A percentile compares a stretch with the other conserved stretches of the same genome.
Conservation (phyloP, 2,329 filamentous ascomycete species). For the Didymella glomerata region DNA sequence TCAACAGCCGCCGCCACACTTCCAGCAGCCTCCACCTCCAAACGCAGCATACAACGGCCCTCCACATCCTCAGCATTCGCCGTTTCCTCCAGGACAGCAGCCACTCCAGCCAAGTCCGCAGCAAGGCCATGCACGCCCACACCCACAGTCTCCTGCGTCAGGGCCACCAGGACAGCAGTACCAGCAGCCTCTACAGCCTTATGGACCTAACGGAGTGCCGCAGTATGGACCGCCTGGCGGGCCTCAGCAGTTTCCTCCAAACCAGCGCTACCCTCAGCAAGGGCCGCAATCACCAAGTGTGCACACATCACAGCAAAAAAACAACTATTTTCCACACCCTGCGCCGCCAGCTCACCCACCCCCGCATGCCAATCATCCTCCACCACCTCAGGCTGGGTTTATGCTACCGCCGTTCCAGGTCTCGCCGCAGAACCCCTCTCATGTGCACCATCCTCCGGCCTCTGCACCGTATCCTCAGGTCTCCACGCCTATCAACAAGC, state of each 20-base stretch:
- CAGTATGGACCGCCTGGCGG: conserved; percentile 43
- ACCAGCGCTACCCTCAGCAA: conserved; percentile 40
- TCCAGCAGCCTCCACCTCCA: conserved; percentile 24
- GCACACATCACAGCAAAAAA: conserved; percentile 44
- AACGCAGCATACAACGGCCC: conserved; percentile 42
- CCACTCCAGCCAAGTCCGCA: conserved; percentile 40
- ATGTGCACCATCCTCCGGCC: conserved; percentile 46
- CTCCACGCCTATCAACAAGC: conserved; percentile 39
- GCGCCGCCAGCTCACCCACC: conserved; percentile 44
- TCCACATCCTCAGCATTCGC: conserved; percentile 50
- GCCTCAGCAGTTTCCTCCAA: conserved; percentile 42
- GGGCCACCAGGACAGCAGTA: conserved; percentile 48
- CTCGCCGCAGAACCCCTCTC: conserved; percentile 54
- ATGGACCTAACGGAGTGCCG: conserved; percentile 34
- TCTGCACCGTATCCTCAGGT: conserved; percentile 37
- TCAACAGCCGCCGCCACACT: conserved; percentile 4
- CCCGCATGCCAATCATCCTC: conserved; percentile 47
- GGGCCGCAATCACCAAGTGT: conserved; percentile 45
- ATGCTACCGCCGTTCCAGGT: conserved; percentile 60
- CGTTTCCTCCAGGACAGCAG: conserved; percentile 49
- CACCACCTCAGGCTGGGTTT: conserved; percentile 54
- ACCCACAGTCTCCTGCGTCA: conserved; percentile 48
- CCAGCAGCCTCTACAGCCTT: conserved; percentile 40
- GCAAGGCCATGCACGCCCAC: conserved; percentile 17
- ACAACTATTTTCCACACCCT: conserved; percentile 44